A percentile compares a stretch with the other conserved stretches of the same genome.
These are phyloP conservation scores for Mercurialis annua DNA, from an alignment of 345 rosid species.

Conservation along the genomic window DNA sequence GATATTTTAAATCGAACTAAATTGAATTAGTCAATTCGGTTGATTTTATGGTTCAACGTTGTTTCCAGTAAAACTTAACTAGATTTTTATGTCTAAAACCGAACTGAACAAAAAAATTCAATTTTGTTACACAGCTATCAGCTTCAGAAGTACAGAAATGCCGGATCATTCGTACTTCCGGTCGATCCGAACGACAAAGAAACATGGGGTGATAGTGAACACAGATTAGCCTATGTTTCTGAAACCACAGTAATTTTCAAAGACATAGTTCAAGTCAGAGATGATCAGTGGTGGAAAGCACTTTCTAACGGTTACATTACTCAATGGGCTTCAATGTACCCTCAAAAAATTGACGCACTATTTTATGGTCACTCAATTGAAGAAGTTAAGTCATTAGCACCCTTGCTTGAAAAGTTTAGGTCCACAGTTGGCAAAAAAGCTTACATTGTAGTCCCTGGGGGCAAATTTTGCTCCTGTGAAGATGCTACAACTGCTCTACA, in stretches of 20 bases:
- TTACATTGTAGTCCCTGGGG: constrained; percentile 80
- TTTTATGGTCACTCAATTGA: constrained; percentile 82
- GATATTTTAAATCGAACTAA: too few relatives aligned
- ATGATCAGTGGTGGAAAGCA: constrained; percentile 98
- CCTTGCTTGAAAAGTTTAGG: constrained; percentile 81
- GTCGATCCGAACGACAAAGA: constrained; percentile 81
- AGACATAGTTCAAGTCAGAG: constrained; percentile 84
- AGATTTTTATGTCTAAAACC: too few relatives aligned
- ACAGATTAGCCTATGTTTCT: constrained; percentile 87
- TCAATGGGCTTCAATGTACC: constrained; percentile 96
- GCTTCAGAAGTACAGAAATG: constrained; percentile 93
- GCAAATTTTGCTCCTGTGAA: constrained; percentile 76
- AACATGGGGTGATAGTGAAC: constrained; percentile 99
- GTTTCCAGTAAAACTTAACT: too few relatives aligned
- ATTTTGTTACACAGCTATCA: constrained; percentile 93
- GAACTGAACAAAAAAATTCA: too few relatives aligned
- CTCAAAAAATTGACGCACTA: constrained; percentile 89
- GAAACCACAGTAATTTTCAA: constrained; percentile 98
- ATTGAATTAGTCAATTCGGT: too few relatives aligned
- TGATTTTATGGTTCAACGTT: too few relatives aligned
- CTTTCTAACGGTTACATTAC: constrained; percentile 81
- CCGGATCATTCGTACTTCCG: constrained; percentile 89
- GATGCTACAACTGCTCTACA: constrained; percentile 66
- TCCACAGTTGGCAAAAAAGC: constrained; percentile 85
- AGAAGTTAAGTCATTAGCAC: constrained; percentile 68